Evolutionary conservation across 2,329 filamentous ascomycete genomes (phyloP).

Genomic region (Fusarium concolor): DNA sequence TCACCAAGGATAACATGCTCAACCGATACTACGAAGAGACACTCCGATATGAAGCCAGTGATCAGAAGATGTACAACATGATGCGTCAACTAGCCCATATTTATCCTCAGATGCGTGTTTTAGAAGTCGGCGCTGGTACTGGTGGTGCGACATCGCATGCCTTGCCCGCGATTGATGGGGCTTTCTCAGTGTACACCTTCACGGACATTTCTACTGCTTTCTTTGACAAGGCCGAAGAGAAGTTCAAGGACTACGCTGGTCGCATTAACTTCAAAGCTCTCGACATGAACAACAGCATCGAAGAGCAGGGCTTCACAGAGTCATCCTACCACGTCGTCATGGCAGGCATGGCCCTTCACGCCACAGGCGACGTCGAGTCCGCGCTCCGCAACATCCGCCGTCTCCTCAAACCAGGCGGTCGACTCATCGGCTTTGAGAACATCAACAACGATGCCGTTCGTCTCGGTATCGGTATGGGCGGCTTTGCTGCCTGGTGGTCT

Average conservation of each 20-base stretch:
- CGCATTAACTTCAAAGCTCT: slow-evolving; percentile 14
- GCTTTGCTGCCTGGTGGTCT: slow-evolving; percentile 27
- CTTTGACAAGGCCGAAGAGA: slow-evolving; percentile 11
- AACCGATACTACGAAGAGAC: slow-evolving; percentile 48
- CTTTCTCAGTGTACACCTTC: slow-evolving; percentile 8
- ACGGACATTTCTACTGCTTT: slow-evolving; percentile 15
- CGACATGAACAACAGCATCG: neutral
- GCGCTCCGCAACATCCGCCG: neutral
- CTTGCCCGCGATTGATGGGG: neutral
- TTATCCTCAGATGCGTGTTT: slow-evolving; percentile 2
- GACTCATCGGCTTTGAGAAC: slow-evolving; percentile 11
- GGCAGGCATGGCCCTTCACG: slow-evolving; percentile 1
- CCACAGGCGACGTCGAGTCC: neutral
- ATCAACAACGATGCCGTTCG: slow-evolving; percentile 7
- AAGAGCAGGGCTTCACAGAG: slow-evolving; percentile 7
- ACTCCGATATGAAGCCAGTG: neutral
- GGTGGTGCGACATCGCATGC: slow-evolving; percentile 8
- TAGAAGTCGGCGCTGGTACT: slow-evolving; percentile 16
- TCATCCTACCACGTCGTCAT: slow-evolving; percentile 9
- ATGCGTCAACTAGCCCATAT: slow-evolving; percentile 3
- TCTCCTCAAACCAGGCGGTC: slow-evolving; percentile 16
- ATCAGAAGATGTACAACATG: neutral
- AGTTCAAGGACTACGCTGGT: slow-evolving; percentile 2
- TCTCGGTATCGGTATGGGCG: neutral
- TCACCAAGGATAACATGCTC: slow-evolving; percentile 45